phyloP scores from a whole-genome alignment of 2,329 filamentous ascomycete species.

The Fusarium coicis region DNA sequence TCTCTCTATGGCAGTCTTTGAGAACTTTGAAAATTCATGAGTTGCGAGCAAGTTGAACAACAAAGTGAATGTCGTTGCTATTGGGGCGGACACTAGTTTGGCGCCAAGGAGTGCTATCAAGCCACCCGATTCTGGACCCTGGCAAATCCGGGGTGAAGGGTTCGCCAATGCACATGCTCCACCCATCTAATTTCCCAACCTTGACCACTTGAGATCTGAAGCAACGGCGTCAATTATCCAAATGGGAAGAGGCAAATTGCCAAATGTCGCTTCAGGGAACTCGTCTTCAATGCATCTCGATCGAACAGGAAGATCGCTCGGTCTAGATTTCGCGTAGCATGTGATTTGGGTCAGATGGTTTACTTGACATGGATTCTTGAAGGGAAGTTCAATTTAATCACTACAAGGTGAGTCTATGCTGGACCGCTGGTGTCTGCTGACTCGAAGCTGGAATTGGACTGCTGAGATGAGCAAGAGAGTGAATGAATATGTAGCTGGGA shows the following conservation, averaged over 20 bases:
- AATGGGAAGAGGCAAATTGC: slow-evolving; percentile 18
- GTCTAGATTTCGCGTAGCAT: background rate
- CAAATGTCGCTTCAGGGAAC: slow-evolving; percentile 14
- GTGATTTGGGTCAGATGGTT: slow-evolving; percentile 7
- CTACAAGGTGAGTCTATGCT: background rate
- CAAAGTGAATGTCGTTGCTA: background rate
- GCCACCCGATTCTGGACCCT: slow-evolving; percentile 9
- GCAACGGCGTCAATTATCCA: slow-evolving; percentile 1
- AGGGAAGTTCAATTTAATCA: background rate
- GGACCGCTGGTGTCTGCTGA: background rate
- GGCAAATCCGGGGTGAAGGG: slow-evolving; percentile 36
- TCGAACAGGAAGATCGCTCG: background rate
- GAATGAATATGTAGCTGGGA: too few species aligned
- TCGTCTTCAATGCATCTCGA: background rate
- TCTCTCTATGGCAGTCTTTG: background rate
- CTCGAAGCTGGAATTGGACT: background rate
- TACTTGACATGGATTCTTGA: background rate
- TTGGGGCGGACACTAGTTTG: background rate
- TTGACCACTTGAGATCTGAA: slow-evolving; percentile 4
- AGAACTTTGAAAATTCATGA: too few species aligned
- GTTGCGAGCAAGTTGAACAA: too few species aligned
- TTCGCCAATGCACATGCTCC: slow-evolving; percentile 6
- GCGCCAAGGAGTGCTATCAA: slow-evolving; percentile 9
- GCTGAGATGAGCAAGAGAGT: background rate
- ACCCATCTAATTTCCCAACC: slow-evolving; percentile 38